A percentile compares a stretch with the other conserved stretches of the same genome.
Conservation (phyloP, 495 filamentous ascomycete genomes). For the Hypoxylon perforatum region DNA sequence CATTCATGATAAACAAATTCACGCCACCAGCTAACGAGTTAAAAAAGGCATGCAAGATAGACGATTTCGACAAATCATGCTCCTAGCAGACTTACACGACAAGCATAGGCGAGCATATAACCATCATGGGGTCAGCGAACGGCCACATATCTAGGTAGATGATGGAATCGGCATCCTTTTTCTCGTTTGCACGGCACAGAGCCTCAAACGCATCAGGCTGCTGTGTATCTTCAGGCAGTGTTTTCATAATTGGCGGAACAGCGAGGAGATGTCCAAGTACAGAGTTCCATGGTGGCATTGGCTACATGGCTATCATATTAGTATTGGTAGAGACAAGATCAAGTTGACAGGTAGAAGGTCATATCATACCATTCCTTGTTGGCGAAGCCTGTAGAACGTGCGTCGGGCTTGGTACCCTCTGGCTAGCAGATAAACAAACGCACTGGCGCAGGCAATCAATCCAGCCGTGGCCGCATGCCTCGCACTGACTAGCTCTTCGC, state of each 20-base stretch:
- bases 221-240: neutral
- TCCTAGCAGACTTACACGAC: no score
- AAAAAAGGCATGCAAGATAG: no score
- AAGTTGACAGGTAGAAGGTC: neutral
- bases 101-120: no score
- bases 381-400: neutral
- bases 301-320: neutral
- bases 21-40: no score
- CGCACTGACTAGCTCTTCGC: no score
- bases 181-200: neutral
- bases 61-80: no score
- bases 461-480: no score
- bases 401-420: neutral
- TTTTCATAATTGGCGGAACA: neutral
- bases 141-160: neutral
- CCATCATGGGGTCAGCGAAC: no score
- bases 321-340: neutral
- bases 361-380: neutral
- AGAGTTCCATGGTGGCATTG: no score
- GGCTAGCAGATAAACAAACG: neutral
- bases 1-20: no score
- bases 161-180: neutral
- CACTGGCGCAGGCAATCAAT: neutral
- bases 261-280: no score
- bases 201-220: neutral